Conservation (phyloP, 23 red algal genomes). For the Gracilaria vermiculophylla region DNA sequence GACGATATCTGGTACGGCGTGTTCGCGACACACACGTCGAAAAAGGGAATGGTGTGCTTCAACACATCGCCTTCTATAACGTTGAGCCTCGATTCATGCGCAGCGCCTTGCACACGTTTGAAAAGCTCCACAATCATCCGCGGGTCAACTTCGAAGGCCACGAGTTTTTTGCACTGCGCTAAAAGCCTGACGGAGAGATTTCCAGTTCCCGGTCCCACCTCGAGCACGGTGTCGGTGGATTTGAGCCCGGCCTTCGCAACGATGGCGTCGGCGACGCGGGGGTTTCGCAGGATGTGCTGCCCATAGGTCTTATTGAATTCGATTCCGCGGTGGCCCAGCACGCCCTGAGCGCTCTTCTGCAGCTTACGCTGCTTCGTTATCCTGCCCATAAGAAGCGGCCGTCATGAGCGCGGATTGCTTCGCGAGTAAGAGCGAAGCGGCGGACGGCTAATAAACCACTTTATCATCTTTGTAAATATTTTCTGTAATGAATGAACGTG, state of each 20-base stretch:
- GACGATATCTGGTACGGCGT: slow-evolving; percentile 99
- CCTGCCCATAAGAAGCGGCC: too few species aligned
- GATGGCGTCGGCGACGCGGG: slow-evolving; percentile 80
- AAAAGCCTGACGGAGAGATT: slow-evolving; percentile 92
- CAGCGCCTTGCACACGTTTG: slow-evolving; percentile 82
- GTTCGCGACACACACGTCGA: slow-evolving; percentile 96
- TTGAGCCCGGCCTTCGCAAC: slow-evolving; percentile 74
- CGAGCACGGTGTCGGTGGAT: slow-evolving; percentile 84
- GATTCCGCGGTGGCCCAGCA: slow-evolving; percentile 80
- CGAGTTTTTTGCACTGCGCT: slow-evolving; percentile 49
- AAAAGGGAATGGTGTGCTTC: slow-evolving; percentile 76
- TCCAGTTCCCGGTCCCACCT: slow-evolving; percentile 94
- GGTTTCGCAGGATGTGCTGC: slow-evolving; percentile 95
- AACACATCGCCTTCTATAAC: slow-evolving; percentile 87
- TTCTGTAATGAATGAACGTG: too few species aligned
- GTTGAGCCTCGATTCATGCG: slow-evolving; percentile 28
- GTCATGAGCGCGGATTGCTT: too few species aligned
- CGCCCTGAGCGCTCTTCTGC: background rate
- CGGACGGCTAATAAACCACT: too few species aligned
- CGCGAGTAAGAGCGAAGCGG: too few species aligned
- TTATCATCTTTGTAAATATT: too few species aligned
- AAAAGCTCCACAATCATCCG: slow-evolving; percentile 91
- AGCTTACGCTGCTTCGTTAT: slow-evolving; percentile 22
- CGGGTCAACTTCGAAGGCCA: slow-evolving; percentile 91
- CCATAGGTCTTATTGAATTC: slow-evolving; percentile 91